Evolutionary conservation across 1,139 yeast genomes (phyloP), one percentile per base, ranked within the genome.

Genomic region (Debaryomycetaceae sp.): DNA sequence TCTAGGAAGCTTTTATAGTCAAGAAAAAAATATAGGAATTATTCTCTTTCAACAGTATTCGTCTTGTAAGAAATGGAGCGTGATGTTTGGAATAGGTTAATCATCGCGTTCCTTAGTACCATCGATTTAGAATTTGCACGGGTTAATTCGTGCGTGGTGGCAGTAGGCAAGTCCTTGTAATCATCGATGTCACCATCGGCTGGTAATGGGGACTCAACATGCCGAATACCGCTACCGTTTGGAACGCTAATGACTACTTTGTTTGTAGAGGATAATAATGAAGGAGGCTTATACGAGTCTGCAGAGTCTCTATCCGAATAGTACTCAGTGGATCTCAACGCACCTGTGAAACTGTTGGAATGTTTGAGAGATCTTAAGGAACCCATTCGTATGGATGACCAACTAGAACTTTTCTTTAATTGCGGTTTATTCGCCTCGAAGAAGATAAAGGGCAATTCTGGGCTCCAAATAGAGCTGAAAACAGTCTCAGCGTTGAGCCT

Each of bases 381-480:
- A 14, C 42, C 49, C 44, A 49, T 48, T 40, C 54, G 43, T 38
- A 50, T 39, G 13, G 39, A 46, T 6, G 53, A 42, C 57, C 57
- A 53, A 35, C 55, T 51, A 5, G 45, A 38, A 30, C 49, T 47
- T 17, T 46, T 46, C 35, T 42, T 39, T 13, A 46, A 41, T 13
- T 45, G 11, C n/a, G 46, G 39, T 22, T 41, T 45, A 17, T 23
- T 35, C 9, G 38, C 37, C 34, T 36, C 37, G 37, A 38, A 27
- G 42, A 44, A 46, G 22, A 47, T 33, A 34, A 39, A 38, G 2
- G 65, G 65, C 7, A 62, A 40, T 8, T 52, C 59, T 8, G 38
- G 41, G 45, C 60, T 56, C 62, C 65, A 62, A 1, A 61, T 40
- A 24, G 48, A 42, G 8, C 44, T 47, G 11, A 61, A 45, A 34